phyloP scores from a whole-genome alignment of 306 rosid species.

The Rosa chinensis region DNA sequence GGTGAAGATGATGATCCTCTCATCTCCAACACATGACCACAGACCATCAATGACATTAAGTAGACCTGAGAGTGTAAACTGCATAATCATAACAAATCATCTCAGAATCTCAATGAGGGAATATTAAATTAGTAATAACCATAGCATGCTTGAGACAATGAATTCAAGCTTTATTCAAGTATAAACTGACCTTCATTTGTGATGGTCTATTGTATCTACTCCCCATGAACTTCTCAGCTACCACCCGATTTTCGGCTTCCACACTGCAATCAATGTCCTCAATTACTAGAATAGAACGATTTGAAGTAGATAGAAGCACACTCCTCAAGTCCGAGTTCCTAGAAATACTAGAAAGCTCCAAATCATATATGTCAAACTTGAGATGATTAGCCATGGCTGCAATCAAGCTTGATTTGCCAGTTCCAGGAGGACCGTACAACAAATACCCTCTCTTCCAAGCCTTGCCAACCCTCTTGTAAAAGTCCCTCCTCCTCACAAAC shows the following conservation, averaged over 20 bases:
- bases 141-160: no score
- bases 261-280: slow-evolving; percentile 40
- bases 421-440: slow-evolving; percentile 40
- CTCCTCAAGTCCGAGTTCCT: slow-evolving; percentile 28
- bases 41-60: no score
- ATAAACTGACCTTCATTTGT: slow-evolving; percentile 1
- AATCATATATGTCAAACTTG: slow-evolving; percentile 41
- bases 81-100: no score
- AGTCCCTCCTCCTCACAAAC: slow-evolving; percentile 33
- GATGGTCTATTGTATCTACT: no score
- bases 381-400: slow-evolving; percentile 54
- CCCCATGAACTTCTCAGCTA: no score
- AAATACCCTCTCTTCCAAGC: slow-evolving; percentile 53
- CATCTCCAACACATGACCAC: no score
- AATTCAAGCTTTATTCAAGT: no score
- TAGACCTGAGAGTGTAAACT: no score
- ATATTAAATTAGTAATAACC: no score
- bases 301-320: slow-evolving; percentile 26
- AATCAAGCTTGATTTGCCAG: slow-evolving; percentile 40
- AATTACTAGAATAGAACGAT: slow-evolving; percentile 41
- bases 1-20: no score
- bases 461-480: slow-evolving; percentile 45
- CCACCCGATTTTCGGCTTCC: neutral
- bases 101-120: no score
- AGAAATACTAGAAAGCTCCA: slow-evolving; percentile 33